Percentiles rank a stretch among this genome's conserved stretches.
phyloP scores from a whole-genome alignment of 2,329 filamentous ascomycete genomes.

The Cryphonectria naterciae region DNA sequence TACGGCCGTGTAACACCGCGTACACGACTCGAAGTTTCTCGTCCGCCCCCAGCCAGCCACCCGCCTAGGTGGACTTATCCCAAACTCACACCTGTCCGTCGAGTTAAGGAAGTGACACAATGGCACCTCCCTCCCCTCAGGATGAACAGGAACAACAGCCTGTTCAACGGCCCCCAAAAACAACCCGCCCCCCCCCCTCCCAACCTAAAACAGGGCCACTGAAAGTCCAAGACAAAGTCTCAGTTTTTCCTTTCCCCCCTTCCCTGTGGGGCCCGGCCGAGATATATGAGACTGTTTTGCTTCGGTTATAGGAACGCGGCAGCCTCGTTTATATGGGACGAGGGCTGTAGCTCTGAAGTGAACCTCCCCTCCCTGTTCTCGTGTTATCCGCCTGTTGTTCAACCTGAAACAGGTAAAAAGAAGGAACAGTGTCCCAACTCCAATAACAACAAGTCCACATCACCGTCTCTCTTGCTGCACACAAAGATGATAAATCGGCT shows the following conservation, averaged over 20 bases:
- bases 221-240: neutral
- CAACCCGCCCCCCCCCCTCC: neutral
- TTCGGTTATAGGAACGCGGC: neutral
- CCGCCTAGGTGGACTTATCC: neutral
- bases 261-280: neutral
- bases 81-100: neutral
- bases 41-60: neutral
- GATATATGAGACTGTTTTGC: neutral
- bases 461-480: neutral
- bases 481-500: neutral
- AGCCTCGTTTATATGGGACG: neutral
- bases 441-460: neutral
- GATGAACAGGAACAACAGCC: neutral
- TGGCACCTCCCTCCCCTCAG: neutral
- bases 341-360: neutral
- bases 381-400: neutral
- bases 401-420: neutral
- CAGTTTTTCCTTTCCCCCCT: neutral
- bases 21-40: neutral
- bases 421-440: neutral
- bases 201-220: neutral
- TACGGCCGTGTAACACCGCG: constrained; percentile 4
- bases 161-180: neutral
- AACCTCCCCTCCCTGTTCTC: neutral
- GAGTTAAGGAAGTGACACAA: neutral